Evolutionary conservation across 495 filamentous ascomycete genomes (phyloP).

Genomic region (Sordaria brevicollis): DNA sequence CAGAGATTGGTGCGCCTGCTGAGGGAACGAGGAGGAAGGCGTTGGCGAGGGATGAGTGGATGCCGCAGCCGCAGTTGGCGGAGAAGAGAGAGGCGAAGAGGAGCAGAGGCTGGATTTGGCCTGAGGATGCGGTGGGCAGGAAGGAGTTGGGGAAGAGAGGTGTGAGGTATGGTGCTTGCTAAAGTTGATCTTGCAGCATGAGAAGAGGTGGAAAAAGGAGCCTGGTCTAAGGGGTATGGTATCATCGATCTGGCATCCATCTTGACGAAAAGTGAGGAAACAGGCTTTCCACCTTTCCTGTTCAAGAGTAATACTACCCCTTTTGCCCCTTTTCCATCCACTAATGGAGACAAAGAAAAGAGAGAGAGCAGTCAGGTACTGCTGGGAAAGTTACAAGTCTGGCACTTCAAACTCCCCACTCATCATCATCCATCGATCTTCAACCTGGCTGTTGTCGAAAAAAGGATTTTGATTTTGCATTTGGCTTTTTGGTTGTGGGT

Average conservation of each 20-base stretch:
- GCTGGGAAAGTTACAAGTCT: too few relatives aligned
- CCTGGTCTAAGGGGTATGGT: not conserved
- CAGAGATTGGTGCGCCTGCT: conserved; percentile 73
- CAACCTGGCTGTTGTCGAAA: not conserved
- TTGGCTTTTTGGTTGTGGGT: not conserved
- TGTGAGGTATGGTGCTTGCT: conserved; percentile 39
- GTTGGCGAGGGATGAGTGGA: conserved; percentile 69
- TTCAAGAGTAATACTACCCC: not conserved
- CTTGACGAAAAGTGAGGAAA: not conserved
- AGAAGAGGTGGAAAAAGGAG: not conserved
- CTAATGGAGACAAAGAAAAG: not conserved
- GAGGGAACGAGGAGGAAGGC: conserved; percentile 64
- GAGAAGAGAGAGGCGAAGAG: conserved; percentile 81
- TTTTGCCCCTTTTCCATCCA: not conserved
- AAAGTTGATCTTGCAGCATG: conserved; percentile 1
- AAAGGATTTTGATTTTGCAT: not conserved
- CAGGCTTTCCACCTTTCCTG: not conserved
- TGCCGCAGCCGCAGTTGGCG: conserved; percentile 69
- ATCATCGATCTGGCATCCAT: not conserved
- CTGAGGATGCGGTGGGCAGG: conserved; percentile 52
- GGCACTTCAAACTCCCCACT: not conserved
- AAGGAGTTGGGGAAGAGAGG: conserved; percentile 49
- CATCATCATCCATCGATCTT: not conserved
- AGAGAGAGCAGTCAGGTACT: too few relatives aligned
- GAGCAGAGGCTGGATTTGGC: conserved; percentile 73